These are phyloP conservation scores for Vitellaria paradoxa DNA, from an alignment of 179 eudicot genomes.

Conservation along the genomic window DNA sequence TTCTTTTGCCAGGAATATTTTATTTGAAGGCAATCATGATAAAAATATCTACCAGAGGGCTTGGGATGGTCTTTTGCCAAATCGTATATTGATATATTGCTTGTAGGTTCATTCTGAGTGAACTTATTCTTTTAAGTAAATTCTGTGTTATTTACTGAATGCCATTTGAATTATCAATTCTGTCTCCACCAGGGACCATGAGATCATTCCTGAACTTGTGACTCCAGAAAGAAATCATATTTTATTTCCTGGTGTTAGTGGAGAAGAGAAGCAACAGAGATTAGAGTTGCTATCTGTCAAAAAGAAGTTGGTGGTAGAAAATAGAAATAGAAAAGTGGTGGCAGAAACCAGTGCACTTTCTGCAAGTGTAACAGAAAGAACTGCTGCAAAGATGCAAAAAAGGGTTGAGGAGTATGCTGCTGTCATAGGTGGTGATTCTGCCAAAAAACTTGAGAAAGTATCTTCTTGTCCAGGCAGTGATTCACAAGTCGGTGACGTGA, in stretches of 20 bases:
- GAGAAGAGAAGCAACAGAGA: constrained; percentile 28
- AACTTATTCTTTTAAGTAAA: neutral
- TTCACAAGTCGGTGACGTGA: constrained; percentile 6
- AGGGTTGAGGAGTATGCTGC: constrained; percentile 11
- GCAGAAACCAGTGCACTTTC: constrained; percentile 15
- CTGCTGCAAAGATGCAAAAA: constrained; percentile 12
- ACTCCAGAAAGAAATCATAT: constrained; percentile 55
- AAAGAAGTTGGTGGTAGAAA: constrained; percentile 20
- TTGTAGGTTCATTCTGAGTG: constrained; percentile 45
- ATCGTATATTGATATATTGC: constrained; percentile 84
- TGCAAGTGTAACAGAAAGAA: constrained; percentile 19
- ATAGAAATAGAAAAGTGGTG: constrained; percentile 20
- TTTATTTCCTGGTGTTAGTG: constrained; percentile 45
- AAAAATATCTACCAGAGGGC: constrained; percentile 53
- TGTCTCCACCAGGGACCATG: constrained; percentile 36
- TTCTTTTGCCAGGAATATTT: constrained; percentile 41
- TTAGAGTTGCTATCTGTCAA: constrained; percentile 14
- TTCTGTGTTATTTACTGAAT: neutral
- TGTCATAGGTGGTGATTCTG: constrained; percentile 20
- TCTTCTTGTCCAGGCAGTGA: neutral
- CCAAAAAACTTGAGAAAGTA: constrained; percentile 19
- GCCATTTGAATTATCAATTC: neutral
- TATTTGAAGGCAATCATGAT: constrained; percentile 37
- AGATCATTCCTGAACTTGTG: constrained; percentile 27
- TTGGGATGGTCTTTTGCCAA: constrained; percentile 73